These are phyloP conservation scores for Talaromyces albobiverticillius DNA, from an alignment of 2,329 filamentous ascomycete species.

Conservation along the genomic window DNA sequence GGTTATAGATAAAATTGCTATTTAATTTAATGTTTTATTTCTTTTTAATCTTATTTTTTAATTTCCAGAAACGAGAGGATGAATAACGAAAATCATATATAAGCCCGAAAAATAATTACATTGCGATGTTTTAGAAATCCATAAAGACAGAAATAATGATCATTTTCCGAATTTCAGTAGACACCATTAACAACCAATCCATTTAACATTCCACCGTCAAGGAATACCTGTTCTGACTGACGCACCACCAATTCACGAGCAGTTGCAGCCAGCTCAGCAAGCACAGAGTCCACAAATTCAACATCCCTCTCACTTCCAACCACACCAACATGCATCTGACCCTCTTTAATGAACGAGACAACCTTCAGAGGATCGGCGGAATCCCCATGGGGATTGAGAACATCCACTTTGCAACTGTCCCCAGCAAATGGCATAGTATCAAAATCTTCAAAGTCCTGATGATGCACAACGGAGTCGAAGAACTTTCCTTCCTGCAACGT, in stretches of 20 bases:
- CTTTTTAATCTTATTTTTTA: not conserved
- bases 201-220: too few relatives aligned
- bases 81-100: too few relatives aligned
- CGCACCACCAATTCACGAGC: not conserved
- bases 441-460: constrained; percentile 62
- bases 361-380: constrained; percentile 30
- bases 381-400: constrained; percentile 58
- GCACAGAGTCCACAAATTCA: constrained; percentile 49
- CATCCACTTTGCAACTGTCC: constrained; percentile 50
- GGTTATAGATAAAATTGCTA: not conserved
- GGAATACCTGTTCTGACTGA: not conserved
- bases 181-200: too few relatives aligned
- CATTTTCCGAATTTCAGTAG: too few relatives aligned
- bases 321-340: constrained; percentile 61
- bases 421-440: constrained; percentile 45
- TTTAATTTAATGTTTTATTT: not conserved
- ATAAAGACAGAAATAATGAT: too few relatives aligned
- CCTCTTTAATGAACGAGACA: constrained; percentile 49
- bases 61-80: too few relatives aligned
- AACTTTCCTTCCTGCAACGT: constrained; percentile 32
- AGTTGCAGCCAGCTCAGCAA: constrained; percentile 46
- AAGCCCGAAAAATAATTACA: too few relatives aligned
- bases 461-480: constrained; percentile 56
- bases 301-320: constrained; percentile 50
- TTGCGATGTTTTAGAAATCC: too few relatives aligned